Base-by-base conservation (phyloP, 768 basidiomycete species). In the Agrocybe praecox region DNA sequence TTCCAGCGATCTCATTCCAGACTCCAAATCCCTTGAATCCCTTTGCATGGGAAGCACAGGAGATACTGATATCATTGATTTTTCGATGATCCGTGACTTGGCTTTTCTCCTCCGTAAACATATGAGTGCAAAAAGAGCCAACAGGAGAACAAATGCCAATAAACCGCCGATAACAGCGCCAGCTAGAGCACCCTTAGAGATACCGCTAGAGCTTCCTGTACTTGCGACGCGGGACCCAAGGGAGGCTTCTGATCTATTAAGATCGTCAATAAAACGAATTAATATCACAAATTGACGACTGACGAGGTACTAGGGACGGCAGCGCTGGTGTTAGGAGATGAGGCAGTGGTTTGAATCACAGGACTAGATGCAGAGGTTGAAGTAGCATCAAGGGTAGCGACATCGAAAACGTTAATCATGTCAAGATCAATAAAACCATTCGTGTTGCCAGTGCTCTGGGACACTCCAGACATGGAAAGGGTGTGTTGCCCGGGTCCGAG, bases 381-480 rank as follows among this genome's bases (percentile, higher is more conserved):
- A 11, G 58, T 34, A 44, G 57, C 9, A 29, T 33, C 46, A 14
- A 42, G 49, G 40, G 56, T 44, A 18, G 66, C 48, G 8, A 69
- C 67, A 15, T 72, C 72, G 61, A 70, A 78, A 10, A 80, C 70
- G 11, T 62, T 65, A 21, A 82, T 69, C 14, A 72, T 68, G 56
- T 82, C 80, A 26, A 81, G 49, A 61, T 83, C 80, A 45, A 82
- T 69, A 60, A 76, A 80, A 11, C 70, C 72, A 1, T 73, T 72
- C 26, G 72, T 67, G 15, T 66, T 68, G 11, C 59, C 40, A n/a
- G n/a, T n/a, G n/a, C n/a, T n/a, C 50, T 68, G 59, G 23, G 70
- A 62, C 55, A 72, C 61, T 40, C 74, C 67, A 43, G 76, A 68
- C 32, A 82, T 57, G 1, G 67, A 70, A 19, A 84, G 54, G 18